phyloP scores from a whole-genome alignment of 2,329 filamentous ascomycete species.

The Ceratocystis harringtonii region DNA sequence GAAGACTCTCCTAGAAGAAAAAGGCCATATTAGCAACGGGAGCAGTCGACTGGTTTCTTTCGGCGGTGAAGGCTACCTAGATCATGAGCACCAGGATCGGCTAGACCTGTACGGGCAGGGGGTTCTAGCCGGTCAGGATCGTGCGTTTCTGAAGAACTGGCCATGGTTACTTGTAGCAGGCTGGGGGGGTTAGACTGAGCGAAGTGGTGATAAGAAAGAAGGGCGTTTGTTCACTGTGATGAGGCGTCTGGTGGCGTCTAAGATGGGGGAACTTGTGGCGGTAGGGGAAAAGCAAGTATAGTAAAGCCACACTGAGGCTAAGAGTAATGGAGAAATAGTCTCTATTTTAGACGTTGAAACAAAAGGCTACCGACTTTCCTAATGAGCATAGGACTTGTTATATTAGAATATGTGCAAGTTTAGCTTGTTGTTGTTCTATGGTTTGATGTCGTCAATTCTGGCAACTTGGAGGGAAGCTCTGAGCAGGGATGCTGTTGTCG shows the following conservation, averaged over 20 bases:
- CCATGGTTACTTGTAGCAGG: not conserved
- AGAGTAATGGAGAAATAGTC: not conserved
- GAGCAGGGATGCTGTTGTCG: not conserved
- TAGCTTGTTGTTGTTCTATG: not conserved
- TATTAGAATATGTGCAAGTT: not conserved
- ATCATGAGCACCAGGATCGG: conserved; percentile 46
- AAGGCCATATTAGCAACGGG: not conserved
- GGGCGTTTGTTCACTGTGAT: not conserved
- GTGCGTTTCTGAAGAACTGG: not conserved
- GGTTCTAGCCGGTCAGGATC: conserved; percentile 4
- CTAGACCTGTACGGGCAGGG: conserved; percentile 19
- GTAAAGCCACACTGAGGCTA: not conserved
- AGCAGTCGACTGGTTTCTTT: not conserved
- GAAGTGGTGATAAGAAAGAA: too few species aligned
- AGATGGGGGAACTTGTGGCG: not conserved
- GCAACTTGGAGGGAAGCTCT: not conserved
- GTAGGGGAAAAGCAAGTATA: not conserved
- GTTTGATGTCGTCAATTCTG: conserved; percentile 2
- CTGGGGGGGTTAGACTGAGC: not conserved
- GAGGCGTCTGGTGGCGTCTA: not conserved
- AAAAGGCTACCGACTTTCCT: not conserved
- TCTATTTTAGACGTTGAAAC: not conserved
- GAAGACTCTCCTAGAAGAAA: conserved; percentile 11
- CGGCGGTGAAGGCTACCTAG: conserved; percentile 30
- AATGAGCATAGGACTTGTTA: not conserved